Base-by-base conservation (phyloP, 2,329 filamentous ascomycete species). In the Calonectria hongkongensis region DNA sequence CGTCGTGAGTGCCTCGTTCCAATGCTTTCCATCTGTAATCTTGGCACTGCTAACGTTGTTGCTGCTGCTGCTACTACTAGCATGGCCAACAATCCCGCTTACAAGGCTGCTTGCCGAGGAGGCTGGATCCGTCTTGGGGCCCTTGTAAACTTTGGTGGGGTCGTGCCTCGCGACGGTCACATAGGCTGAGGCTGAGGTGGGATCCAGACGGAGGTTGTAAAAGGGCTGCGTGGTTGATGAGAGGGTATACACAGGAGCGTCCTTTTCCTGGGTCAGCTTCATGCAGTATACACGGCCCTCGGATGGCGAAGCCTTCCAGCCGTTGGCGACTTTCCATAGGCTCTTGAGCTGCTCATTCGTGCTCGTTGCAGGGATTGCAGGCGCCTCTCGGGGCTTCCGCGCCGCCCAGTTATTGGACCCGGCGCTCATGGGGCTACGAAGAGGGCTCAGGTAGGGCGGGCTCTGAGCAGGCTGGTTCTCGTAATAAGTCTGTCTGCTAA, bases 321-420 rank as follows among this genome's bases (percentile, higher is more conserved):
- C 93, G 80, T 94, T 94, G 72, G 90, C 87, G 0, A 92, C 91
- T 77, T 93, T 91, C 93, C 93, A 94, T 10, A 93, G 87, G 64
- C 88, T 88, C 75, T 90, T 90, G 43, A 94, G 87, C 74, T 94
- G 89, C 54, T 92, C 90, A 1, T 88, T 91, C 0, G 89, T 88
- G 79, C 87, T 90, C 5, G 89, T 86, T 1, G 86, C 84, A 13
- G 89, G 88, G 21, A 88, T 85, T 1, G 84, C 74, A 0, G 88
- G 86, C 0, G 88, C 84, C 36, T 88, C 85, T 7, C 85, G 82
- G 5, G 79, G 80, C 56, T 84, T 80, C 18, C 81, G 80, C 0
- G 85, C 81, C 75, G 77, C 21, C 21, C 21, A 76, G 2, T 70
- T 68, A 1, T 51, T 68, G 2, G 79, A 72, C 15, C 75, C 76